Evolutionary conservation across 2,329 filamentous ascomycete species (phyloP).

Genomic region (Arthrobotrys entomopaga): DNA sequence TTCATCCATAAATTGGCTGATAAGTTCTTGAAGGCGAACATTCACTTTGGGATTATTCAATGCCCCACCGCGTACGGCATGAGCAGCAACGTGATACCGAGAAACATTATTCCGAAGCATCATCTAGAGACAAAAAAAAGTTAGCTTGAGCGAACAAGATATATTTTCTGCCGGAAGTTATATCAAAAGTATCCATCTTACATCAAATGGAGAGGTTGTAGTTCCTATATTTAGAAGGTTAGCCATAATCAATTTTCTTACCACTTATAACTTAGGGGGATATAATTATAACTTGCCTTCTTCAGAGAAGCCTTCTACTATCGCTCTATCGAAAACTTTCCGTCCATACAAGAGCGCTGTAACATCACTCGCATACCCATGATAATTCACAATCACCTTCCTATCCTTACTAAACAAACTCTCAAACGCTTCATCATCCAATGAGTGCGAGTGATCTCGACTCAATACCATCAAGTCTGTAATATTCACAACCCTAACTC

Average conservation of each 20-base stretch:
- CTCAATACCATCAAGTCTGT: slow-evolving; percentile 74
- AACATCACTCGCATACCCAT: slow-evolving; percentile 72
- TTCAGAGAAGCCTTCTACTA: slow-evolving; percentile 71
- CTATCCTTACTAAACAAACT: slow-evolving; percentile 69
- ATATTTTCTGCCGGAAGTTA: background rate
- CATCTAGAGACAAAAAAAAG: slow-evolving; percentile 63
- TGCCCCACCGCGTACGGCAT: slow-evolving; percentile 67
- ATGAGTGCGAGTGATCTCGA: slow-evolving; percentile 70
- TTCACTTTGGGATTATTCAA: slow-evolving; percentile 66
- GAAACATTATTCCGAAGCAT: slow-evolving; percentile 72
- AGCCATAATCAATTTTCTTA: slow-evolving; percentile 57
- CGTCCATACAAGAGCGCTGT: slow-evolving; percentile 72
- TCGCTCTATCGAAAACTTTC: slow-evolving; percentile 65
- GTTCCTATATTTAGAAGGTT: slow-evolving; percentile 50
- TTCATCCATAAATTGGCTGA: slow-evolving; percentile 66
- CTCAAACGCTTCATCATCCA: slow-evolving; percentile 67
- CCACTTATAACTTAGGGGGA: background rate
- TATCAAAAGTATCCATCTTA: slow-evolving; percentile 25
- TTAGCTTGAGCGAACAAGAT: background rate
- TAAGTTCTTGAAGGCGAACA: slow-evolving; percentile 64
- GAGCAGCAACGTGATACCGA: slow-evolving; percentile 70
- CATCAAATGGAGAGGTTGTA: slow-evolving; percentile 74
- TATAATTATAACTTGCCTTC: no score
- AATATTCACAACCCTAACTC: slow-evolving; percentile 73
- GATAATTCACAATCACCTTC: slow-evolving; percentile 73